phyloP scores from a whole-genome alignment of 352 stramenopile genomes.

The Hyaloperonospora brassicae region DNA sequence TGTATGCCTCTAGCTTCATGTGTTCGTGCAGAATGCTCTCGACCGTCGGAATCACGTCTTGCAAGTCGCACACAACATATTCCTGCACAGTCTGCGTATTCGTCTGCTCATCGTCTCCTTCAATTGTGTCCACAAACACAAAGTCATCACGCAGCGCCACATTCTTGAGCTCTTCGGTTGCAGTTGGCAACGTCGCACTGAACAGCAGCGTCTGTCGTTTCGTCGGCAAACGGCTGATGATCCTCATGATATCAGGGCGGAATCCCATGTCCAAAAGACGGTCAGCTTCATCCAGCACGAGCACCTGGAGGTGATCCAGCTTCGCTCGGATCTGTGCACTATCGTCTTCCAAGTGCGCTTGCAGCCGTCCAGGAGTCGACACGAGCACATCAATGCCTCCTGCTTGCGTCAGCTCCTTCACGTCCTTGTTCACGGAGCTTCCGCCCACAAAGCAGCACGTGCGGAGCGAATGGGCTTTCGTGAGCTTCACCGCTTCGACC shows the following conservation, averaged over 20 bases:
- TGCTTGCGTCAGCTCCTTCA: constrained; percentile 25
- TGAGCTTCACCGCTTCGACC: constrained; percentile 80
- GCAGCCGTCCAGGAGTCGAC: constrained; percentile 91
- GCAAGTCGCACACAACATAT: constrained; percentile 59
- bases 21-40: constrained; percentile 66
- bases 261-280: constrained; percentile 95
- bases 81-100: constrained; percentile 87
- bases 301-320: constrained; percentile 38
- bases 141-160: constrained; percentile 83
- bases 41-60: constrained; percentile 64
- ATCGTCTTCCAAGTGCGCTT: constrained; percentile 93
- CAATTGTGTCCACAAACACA: constrained; percentile 90
- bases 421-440: constrained; percentile 81
- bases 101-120: constrained; percentile 51
- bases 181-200: constrained; percentile 89
- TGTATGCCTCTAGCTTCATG: constrained; percentile 78
- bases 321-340: constrained; percentile 73
- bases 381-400: constrained; percentile 88
- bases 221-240: constrained; percentile 55
- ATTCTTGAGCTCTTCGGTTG: constrained; percentile 81
- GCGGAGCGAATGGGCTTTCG: constrained; percentile 73
- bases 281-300: constrained; percentile 95
- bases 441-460: constrained; percentile 79
- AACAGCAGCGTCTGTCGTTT: constrained; percentile 94
- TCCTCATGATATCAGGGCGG: constrained; percentile 85